These are phyloP conservation scores for Odontarrhena argentea DNA, from an alignment of 345 rosid species.

Conservation along the genomic window DNA sequence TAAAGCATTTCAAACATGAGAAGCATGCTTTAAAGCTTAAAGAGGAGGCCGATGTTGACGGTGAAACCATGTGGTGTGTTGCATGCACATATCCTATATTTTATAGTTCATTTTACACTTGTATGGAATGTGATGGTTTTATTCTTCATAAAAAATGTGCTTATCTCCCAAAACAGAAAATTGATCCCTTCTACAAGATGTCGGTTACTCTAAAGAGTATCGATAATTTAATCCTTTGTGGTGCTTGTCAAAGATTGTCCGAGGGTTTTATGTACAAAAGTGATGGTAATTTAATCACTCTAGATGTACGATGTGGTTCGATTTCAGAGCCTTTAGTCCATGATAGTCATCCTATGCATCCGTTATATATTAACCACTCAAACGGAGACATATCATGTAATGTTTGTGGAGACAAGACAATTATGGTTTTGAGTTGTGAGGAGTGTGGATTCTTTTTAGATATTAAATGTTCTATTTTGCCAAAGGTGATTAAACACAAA, in stretches of 20 bases:
- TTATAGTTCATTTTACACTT: neutral
- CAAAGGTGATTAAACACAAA: neutral
- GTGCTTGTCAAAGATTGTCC: neutral
- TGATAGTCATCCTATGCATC: neutral
- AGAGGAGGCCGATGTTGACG: neutral
- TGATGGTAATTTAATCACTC: neutral
- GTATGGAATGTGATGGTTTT: neutral
- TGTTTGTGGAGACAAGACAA: neutral
- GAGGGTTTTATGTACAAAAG: neutral
- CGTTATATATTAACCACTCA: neutral
- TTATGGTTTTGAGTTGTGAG: neutral
- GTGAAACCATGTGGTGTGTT: neutral
- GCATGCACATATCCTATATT: neutral
- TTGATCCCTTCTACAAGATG: neutral
- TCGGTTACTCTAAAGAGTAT: neutral
- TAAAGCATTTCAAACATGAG: neutral
- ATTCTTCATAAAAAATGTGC: neutral
- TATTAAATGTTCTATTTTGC: neutral
- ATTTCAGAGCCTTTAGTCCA: neutral
- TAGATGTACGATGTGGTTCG: slow-evolving; percentile 11
- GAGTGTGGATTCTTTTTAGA: neutral
- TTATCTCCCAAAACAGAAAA: neutral
- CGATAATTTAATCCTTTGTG: neutral
- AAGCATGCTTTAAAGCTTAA: neutral
- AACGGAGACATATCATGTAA: neutral